Evolutionary conservation across 208 protist genomes (phyloP).

Genomic region (Trichomonas vaginalis): DNA sequence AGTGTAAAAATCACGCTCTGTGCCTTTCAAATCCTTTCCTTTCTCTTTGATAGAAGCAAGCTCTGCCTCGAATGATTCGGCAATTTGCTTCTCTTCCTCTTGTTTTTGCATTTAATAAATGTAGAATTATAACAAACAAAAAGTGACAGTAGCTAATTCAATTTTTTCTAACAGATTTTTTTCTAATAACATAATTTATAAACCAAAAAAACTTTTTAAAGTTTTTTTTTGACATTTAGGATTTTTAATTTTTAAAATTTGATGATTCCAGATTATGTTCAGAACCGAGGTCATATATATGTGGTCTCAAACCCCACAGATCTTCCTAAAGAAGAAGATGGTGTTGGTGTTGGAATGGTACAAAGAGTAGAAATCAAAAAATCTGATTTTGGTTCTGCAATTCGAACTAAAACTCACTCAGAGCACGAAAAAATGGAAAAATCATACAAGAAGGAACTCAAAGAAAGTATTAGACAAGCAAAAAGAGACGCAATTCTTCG

Average conservation of each 20-base stretch:
- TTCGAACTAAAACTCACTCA: neutral
- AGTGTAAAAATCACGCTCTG: neutral
- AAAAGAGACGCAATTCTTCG: neutral
- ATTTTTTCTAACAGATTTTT: no score
- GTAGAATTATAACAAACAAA: no score
- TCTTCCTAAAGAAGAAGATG: neutral
- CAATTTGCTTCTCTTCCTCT: neutral
- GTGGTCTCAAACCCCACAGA: neutral
- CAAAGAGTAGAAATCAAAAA: neutral
- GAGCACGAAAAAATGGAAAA: neutral
- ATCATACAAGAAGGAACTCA: neutral
- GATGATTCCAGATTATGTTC: neutral
- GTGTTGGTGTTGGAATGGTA: neutral
- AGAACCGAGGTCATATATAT: neutral
- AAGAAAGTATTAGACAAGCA: neutral
- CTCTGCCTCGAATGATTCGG: neutral
- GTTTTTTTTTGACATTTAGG: no score
- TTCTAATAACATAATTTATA: no score
- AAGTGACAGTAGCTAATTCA: no score
- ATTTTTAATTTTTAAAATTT: no score
- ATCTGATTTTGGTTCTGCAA: neutral
- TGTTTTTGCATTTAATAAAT: neutral
- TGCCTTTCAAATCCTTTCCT: neutral
- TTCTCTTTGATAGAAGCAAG: neutral
- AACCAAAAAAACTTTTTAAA: no score